phyloP scores from a whole-genome alignment of 495 filamentous ascomycete genomes.

The Rhypophila decipiens region DNA sequence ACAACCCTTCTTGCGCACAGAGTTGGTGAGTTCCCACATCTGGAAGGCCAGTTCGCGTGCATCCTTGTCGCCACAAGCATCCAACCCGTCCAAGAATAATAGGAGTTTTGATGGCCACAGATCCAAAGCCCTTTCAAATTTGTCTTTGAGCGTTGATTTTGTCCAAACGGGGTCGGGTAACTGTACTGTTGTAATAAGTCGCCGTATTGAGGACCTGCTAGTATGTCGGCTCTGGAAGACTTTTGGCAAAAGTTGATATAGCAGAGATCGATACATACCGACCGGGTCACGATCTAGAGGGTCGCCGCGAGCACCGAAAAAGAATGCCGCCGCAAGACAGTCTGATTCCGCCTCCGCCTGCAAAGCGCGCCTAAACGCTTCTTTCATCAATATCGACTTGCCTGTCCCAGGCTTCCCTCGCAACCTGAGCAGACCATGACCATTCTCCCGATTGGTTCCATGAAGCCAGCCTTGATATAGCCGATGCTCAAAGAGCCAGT shows the following conservation, averaged over 20 bases:
- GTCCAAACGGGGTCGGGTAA: neutral
- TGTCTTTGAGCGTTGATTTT: neutral
- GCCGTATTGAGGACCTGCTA: neutral
- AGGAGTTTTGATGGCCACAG: conserved; percentile 12
- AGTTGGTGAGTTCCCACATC: neutral
- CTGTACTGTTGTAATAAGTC: neutral
- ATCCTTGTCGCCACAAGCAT: conserved; percentile 25
- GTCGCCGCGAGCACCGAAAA: conserved; percentile 34
- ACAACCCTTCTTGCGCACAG: neutral
- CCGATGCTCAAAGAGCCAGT: conserved; percentile 4
- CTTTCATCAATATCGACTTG: conserved; percentile 19
- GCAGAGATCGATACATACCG: conserved; percentile 28
- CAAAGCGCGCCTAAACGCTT: neutral
- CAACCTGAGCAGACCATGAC: conserved; percentile 13
- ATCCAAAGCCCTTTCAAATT: neutral
- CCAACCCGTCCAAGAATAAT: conserved; percentile 35
- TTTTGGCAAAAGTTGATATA: conserved; percentile 24
- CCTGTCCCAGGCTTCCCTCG: conserved; percentile 19
- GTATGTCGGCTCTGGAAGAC: too few relatives aligned
- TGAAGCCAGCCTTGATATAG: conserved; percentile 6
- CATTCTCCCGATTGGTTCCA: neutral
- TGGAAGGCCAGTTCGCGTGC: neutral
- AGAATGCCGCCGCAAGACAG: conserved; percentile 25
- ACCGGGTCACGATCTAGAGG: conserved; percentile 22
- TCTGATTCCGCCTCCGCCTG: neutral